These are phyloP conservation scores for Scheffersomyces amazonensis DNA, from an alignment of 805 yeast species.

Conservation along the genomic window DNA sequence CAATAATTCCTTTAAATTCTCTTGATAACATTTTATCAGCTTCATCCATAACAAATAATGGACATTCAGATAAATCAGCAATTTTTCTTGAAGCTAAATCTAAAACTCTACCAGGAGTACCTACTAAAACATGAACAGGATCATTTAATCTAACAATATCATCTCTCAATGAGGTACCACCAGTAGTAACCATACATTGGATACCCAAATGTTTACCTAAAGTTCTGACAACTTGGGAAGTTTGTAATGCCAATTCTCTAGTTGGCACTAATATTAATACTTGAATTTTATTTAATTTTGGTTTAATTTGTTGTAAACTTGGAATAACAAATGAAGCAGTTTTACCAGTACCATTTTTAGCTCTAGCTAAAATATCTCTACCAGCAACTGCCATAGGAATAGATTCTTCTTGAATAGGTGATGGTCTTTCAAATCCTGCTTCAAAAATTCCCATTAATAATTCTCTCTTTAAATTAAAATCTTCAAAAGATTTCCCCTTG, in stretches of 20 bases:
- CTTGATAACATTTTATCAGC: conserved; percentile 95
- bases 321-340: conserved; percentile 98
- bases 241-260: conserved; percentile 95
- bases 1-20: conserved; percentile 85
- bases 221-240: conserved; percentile 95
- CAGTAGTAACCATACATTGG: conserved; percentile 97
- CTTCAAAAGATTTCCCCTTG: conserved; percentile 89
- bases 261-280: conserved; percentile 94
- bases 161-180: conserved; percentile 92
- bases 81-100: conserved; percentile 87
- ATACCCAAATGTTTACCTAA: conserved; percentile 90
- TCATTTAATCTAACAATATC: conserved; percentile 92
- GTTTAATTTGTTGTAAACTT: conserved; percentile 82
- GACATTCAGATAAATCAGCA: conserved; percentile 84
- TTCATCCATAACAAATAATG: conserved; percentile 94
- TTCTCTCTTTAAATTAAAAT: conserved; percentile 87
- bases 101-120: conserved; percentile 96
- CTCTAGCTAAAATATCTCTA: conserved; percentile 94
- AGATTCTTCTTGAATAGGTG: conserved; percentile 96
- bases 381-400: conserved; percentile 95
- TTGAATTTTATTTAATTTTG: conserved; percentile 81
- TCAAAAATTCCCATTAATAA: conserved; percentile 97
- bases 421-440: conserved; percentile 97
- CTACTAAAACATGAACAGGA: conserved; percentile 91
- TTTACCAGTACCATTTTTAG: conserved; percentile 98